Percentiles rank a stretch among this genome's conserved stretches.
Conservation (phyloP, 768 basidiomycete genomes). For the Cubamyces lactineus region DNA sequence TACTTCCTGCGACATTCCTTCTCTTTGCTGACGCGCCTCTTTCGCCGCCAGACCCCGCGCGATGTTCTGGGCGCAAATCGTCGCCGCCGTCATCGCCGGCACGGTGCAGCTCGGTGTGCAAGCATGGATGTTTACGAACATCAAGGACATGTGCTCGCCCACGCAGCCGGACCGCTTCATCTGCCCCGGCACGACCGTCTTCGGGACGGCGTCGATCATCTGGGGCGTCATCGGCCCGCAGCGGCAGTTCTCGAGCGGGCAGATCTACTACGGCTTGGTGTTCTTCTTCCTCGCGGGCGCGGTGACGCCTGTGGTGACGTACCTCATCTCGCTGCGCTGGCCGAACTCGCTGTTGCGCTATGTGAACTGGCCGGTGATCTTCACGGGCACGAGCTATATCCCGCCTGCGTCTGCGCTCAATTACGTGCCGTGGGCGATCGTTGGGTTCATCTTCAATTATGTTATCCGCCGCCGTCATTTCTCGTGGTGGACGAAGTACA, state of each 20-base stretch:
- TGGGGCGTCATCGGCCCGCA: conserved; percentile 78
- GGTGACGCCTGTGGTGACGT: conserved; percentile 58
- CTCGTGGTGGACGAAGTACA: conserved; percentile 80
- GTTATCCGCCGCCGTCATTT: conserved; percentile 68
- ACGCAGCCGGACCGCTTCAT: conserved; percentile 65
- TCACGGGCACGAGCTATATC: conserved; percentile 69
- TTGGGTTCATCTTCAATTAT: conserved; percentile 81
- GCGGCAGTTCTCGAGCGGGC: conserved; percentile 68
- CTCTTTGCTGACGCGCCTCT: neutral
- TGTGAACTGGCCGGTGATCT: conserved; percentile 54
- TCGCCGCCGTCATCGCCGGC: conserved; percentile 69
- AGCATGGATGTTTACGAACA: conserved; percentile 75
- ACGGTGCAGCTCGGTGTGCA: conserved; percentile 79
- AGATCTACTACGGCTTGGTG: conserved; percentile 49
- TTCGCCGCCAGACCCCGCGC: conserved; percentile 45
- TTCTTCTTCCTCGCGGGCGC: conserved; percentile 83
- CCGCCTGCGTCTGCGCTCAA: conserved; percentile 89
- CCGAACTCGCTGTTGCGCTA: conserved; percentile 70
- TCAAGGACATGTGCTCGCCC: conserved; percentile 58
- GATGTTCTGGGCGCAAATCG: conserved; percentile 75
- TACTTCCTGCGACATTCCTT: too few relatives aligned
- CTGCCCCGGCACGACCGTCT: conserved; percentile 71
- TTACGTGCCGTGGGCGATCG: conserved; percentile 78
- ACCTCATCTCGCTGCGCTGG: conserved; percentile 57
- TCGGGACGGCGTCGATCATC: conserved; percentile 81